A percentile compares a stretch with the other conserved stretches of the same genome.
Conservation (phyloP, 108 stramenopile genomes). For the Cyclotella atomus region DNA sequence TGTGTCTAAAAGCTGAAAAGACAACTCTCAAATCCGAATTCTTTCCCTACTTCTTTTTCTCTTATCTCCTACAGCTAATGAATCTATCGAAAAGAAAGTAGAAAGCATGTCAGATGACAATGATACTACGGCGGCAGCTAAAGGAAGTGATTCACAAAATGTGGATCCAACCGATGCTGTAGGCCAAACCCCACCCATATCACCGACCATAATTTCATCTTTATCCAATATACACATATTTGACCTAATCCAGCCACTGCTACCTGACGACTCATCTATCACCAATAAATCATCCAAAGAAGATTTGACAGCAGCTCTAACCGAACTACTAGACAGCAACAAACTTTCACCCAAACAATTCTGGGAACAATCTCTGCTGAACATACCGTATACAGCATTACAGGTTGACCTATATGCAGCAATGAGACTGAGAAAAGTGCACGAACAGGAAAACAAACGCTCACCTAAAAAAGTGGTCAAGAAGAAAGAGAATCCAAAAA, state of each 20-base stretch:
- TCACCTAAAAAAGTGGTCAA: background rate
- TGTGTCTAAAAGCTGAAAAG: no score
- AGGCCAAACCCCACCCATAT: background rate
- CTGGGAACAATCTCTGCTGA: background rate
- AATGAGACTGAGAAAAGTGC: background rate
- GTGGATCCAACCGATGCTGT: no score
- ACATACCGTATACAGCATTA: background rate
- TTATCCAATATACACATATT: background rate
- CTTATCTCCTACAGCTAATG: no score
- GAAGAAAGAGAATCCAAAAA: background rate
- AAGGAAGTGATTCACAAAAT: no score
- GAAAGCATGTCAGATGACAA: no score
- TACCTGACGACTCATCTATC: background rate
- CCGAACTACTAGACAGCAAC: background rate
- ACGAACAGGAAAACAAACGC: background rate
- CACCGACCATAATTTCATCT: background rate
- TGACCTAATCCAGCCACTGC: background rate
- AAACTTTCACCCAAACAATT: background rate
- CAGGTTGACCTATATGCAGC: background rate
- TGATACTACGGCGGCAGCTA: no score
- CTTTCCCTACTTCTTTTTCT: no score
- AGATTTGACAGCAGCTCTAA: background rate
- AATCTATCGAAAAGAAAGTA: no score
- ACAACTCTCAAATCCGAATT: no score
- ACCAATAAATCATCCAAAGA: background rate